These are phyloP conservation scores for Vitis cinerea DNA, from an alignment of 164 flowering plant genomes.

Conservation along the genomic window DNA sequence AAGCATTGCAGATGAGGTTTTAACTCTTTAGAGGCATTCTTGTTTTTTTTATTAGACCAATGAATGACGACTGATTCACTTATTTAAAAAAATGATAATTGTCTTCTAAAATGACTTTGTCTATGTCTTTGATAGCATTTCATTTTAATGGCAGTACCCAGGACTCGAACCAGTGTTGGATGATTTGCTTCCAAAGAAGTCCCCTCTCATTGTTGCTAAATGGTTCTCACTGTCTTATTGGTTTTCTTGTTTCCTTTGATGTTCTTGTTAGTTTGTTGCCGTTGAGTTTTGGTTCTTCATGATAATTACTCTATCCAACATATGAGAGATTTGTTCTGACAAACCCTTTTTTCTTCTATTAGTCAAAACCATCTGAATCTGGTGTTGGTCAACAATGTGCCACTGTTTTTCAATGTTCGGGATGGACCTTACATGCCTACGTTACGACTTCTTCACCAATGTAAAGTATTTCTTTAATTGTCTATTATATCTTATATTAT, in stretches of 20 bases:
- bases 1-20: conserved; percentile 96
- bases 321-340: background rate
- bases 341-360: background rate
- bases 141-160: conserved; percentile 71
- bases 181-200: conserved; percentile 92
- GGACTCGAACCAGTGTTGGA: conserved; percentile 93
- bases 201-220: conserved; percentile 90
- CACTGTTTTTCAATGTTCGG: conserved; percentile 89
- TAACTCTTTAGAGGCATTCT: background rate
- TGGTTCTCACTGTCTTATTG: conserved; percentile 43
- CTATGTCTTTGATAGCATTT: conserved; percentile 3
- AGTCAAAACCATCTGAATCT: conserved; percentile 97
- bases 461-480: conserved; percentile 40
- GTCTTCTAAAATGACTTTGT: background rate
- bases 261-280: no score
- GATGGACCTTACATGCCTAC: conserved; percentile 99
- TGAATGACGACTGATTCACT: background rate
- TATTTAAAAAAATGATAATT: background rate
- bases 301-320: background rate
- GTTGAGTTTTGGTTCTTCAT: background rate
- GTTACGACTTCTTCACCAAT: conserved; percentile 93
- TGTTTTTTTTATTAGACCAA: background rate
- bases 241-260: background rate
- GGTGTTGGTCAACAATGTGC: conserved; percentile 93
- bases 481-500: background rate